Percentiles rank a stretch among this genome's conserved stretches.
These are phyloP conservation scores for Nymphaea thermarum DNA, from an alignment of 164 flowering plant genomes.

Conservation along the genomic window DNA sequence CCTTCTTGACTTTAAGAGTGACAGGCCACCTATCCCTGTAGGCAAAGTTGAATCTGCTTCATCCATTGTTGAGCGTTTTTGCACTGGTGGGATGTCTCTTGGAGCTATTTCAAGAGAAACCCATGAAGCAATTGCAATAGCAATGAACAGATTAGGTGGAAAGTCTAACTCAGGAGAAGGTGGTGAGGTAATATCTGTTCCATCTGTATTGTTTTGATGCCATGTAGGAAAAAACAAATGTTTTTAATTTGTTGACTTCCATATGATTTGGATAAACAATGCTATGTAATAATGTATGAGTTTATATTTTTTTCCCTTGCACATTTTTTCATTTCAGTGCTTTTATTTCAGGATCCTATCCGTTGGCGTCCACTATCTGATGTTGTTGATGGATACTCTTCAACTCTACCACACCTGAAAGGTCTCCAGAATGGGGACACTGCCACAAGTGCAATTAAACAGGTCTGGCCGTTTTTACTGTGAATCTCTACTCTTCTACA, in stretches of 20 bases:
- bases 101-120: constrained; percentile 99
- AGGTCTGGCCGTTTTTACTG: constrained; percentile 28
- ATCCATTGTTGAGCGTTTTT: constrained; percentile 84
- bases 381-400: constrained; percentile 98
- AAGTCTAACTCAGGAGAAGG: constrained; percentile 99
- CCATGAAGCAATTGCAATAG: constrained; percentile 98
- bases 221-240: no score
- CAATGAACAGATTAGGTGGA: constrained; percentile 97
- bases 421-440: constrained; percentile 99
- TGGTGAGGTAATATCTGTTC: constrained; percentile 69
- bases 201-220: no score
- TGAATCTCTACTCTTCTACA: no score
- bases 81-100: constrained; percentile 99
- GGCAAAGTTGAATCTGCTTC: constrained; percentile 92
- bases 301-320: not conserved
- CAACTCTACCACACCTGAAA: constrained; percentile 98
- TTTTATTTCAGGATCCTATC: constrained; percentile 69
- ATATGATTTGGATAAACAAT: no score
- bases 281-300: not conserved
- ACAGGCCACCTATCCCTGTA: constrained; percentile 79
- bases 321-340: not conserved
- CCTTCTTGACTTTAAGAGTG: constrained; percentile 92
- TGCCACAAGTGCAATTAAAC: constrained; percentile 99
- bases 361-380: constrained; percentile 95
- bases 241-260: not conserved